These are phyloP conservation scores for Solanum raphanifolium DNA, from an alignment of 257 asterid genomes.

Conservation along the genomic window DNA sequence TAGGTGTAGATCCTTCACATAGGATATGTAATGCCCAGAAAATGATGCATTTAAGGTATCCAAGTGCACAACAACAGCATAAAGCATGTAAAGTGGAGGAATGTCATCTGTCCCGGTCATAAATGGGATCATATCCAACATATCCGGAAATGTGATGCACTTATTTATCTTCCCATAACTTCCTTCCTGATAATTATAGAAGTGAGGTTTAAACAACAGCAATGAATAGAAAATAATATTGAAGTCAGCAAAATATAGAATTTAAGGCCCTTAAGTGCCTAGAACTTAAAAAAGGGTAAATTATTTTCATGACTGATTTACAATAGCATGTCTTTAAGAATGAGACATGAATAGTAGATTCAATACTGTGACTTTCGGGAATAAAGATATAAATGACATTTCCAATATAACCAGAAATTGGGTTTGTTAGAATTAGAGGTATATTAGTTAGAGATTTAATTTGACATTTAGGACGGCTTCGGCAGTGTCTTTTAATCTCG, in stretches of 20 bases:
- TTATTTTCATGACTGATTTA: neutral
- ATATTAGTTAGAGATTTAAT: neutral
- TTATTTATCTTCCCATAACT: conserved; percentile 78
- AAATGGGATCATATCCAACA: conserved; percentile 71
- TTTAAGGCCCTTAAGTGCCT: neutral
- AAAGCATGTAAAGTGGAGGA: conserved; percentile 76
- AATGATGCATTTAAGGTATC: conserved; percentile 66
- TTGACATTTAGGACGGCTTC: neutral
- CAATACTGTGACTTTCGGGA: neutral
- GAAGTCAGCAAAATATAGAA: neutral
- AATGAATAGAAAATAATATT: neutral
- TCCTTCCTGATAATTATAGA: conserved; percentile 49
- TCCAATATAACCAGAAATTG: neutral
- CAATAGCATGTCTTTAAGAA: neutral
- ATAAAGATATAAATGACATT: neutral
- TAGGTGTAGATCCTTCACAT: conserved; percentile 60
- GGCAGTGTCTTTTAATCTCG: neutral
- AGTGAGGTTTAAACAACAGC: conserved; percentile 1
- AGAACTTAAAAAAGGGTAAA: neutral
- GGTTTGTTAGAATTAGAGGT: neutral
- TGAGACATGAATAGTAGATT: neutral
- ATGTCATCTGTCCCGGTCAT: conserved; percentile 74
- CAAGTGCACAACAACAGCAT: conserved; percentile 75
- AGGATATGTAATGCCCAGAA: conserved; percentile 74
- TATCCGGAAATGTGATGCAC: conserved; percentile 70